Evolutionary conservation across 257 asterid species (phyloP), one percentile per base, ranked within the genome.

Genomic region (Gardenia jasminoides): DNA sequence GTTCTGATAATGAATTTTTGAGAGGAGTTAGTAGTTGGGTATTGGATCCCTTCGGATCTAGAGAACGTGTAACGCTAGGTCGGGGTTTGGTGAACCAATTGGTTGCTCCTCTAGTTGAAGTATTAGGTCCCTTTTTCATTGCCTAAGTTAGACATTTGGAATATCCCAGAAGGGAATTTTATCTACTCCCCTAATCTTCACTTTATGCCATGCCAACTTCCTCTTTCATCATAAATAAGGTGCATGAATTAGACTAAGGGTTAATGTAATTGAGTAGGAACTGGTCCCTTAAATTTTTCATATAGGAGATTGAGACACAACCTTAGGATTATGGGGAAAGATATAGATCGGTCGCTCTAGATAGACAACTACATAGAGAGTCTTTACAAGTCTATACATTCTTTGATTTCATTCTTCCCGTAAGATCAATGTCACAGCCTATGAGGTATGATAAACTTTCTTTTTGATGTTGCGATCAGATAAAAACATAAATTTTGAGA

Each of bases 331-430:
- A 67, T 50, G 58, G 67, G 67, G 81, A 67, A 77, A 77, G 69
- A 52, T 58, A 5, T 78, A 68, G 76, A 67, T 52, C 28, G 59
- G 43, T n/a, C 30, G 43, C 76, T 68, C 79, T 76, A 76, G 46
- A 76, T 62, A 12, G 8, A 26, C 16, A 31, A 43, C 72, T 44
- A 76, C 44, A 26, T 10, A 62, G 56, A 47, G 62, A 15, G 72
- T 71, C 75, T 71, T n/a, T 71, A n/a, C 75, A 54, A 74, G 78
- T 52, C 69, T 74, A 58, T 74, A 76, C 59, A 76, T 41, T 61
- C 36, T 75, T 75, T 75, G 56, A 76, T 76, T 76, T 56, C 28
- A 28, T 62, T 76, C 72, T 62, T 46, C 72, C 72, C 46, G 72
- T 56, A 56, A 19, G 13, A 67, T 41, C 70, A 62, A 62, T 62